Conservation (phyloP, 2,329 filamentous ascomycete species). For the Didymella exigua region DNA sequence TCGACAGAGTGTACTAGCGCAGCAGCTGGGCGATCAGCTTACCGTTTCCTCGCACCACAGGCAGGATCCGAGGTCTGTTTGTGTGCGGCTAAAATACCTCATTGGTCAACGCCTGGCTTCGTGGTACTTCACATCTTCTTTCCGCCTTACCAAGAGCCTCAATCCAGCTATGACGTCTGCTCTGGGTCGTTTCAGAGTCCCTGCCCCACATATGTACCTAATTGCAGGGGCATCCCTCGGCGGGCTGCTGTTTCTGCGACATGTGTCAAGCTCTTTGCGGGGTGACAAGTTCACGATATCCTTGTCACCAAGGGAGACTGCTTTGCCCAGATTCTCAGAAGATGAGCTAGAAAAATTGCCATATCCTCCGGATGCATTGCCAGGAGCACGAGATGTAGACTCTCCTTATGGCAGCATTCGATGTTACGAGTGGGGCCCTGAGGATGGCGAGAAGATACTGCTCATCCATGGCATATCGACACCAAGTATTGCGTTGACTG, state of each 20-base stretch:
- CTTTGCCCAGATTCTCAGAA: slow-evolving; percentile 33
- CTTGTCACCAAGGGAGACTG: slow-evolving; percentile 36
- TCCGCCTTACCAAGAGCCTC: slow-evolving; percentile 17
- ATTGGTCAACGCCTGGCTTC: slow-evolving; percentile 23
- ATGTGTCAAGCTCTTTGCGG: slow-evolving; percentile 27
- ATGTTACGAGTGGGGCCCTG: slow-evolving; percentile 82
- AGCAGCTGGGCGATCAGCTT: slow-evolving; percentile 13
- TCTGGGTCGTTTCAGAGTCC: slow-evolving; percentile 24
- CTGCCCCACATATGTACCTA: slow-evolving; percentile 26
- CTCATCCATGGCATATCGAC: slow-evolving; percentile 83
- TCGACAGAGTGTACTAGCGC: slow-evolving; percentile 11
- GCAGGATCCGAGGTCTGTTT: slow-evolving; percentile 20
- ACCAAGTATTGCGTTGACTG: slow-evolving; percentile 71
- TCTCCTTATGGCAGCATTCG: slow-evolving; percentile 73
- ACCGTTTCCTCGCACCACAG: slow-evolving; percentile 4
- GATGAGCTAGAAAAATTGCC: slow-evolving; percentile 40
- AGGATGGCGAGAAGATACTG: slow-evolving; percentile 72
- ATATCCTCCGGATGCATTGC: slow-evolving; percentile 73
- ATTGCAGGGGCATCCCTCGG: slow-evolving; percentile 37
- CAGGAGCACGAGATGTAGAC: slow-evolving; percentile 70
- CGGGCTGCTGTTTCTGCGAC: slow-evolving; percentile 30
- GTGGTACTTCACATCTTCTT: slow-evolving; percentile 13
- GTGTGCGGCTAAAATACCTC: slow-evolving; percentile 18
- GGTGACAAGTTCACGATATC: slow-evolving; percentile 23
- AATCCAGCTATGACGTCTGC: slow-evolving; percentile 17